phyloP scores from a whole-genome alignment of 1,139 yeast genomes.

The Nakaseomyces glabratus region DNA sequence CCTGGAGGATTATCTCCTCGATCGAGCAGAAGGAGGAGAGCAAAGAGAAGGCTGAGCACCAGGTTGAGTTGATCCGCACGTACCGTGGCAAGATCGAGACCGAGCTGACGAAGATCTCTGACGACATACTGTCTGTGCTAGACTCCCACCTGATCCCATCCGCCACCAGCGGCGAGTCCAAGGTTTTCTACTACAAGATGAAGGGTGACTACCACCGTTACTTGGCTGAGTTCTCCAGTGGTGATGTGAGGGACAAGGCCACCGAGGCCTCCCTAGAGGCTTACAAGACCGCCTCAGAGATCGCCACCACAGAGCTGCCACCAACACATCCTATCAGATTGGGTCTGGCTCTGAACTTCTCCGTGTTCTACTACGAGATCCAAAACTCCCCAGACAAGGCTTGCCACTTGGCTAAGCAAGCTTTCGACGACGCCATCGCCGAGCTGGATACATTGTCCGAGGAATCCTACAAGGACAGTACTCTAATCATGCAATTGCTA shows the following conservation, averaged over 20 bases:
- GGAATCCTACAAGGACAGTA: slow-evolving; percentile 96
- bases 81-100: slow-evolving; percentile 91
- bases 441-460: slow-evolving; percentile 94
- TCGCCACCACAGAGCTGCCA: slow-evolving; percentile 91
- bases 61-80: slow-evolving; percentile 82
- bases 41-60: slow-evolving; percentile 65
- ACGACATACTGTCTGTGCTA: slow-evolving; percentile 81
- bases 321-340: slow-evolving; percentile 98
- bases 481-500: slow-evolving; percentile 94
- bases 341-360: slow-evolving; percentile 95
- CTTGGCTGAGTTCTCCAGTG: slow-evolving; percentile 89
- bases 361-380: slow-evolving; percentile 96
- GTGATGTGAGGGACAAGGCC: slow-evolving; percentile 87
- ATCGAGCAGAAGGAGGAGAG: slow-evolving; percentile 98
- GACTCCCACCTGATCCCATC: slow-evolving; percentile 84
- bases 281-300: slow-evolving; percentile 90
- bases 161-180: slow-evolving; percentile 93
- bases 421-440: slow-evolving; percentile 97
- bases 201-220: slow-evolving; percentile 99
- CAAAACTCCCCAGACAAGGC: slow-evolving; percentile 97
- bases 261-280: slow-evolving; percentile 91
- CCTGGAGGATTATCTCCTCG: slow-evolving; percentile 97
- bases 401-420: slow-evolving; percentile 95
- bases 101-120: slow-evolving; percentile 89
- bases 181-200: slow-evolving; percentile 98